Conservation (phyloP, 164 flowering plant genomes). For the Umbellularia californica region DNA sequence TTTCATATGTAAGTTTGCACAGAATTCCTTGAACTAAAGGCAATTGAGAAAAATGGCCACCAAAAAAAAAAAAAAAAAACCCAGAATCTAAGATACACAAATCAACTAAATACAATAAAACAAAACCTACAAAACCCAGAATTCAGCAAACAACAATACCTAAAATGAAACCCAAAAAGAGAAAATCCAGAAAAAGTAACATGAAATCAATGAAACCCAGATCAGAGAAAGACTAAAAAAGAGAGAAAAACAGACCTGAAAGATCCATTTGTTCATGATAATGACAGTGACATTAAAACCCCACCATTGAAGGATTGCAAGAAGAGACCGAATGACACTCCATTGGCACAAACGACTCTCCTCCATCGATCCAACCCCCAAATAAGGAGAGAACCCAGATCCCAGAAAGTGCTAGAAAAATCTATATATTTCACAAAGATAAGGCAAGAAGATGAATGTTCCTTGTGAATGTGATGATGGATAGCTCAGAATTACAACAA, state of each 20-base stretch:
- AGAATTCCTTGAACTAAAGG: no score
- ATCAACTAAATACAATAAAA: background rate
- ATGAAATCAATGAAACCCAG: background rate
- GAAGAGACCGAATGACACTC: conserved; percentile 67
- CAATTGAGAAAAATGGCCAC: no score
- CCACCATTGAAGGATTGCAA: conserved; percentile 98
- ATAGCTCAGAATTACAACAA: no score
- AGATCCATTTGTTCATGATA: conserved; percentile 99
- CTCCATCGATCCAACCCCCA: conserved; percentile 49
- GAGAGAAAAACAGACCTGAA: conserved; percentile 54
- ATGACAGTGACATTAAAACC: conserved; percentile 92
- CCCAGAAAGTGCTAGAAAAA: background rate
- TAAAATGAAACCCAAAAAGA: background rate
- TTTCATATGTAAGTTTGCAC: background rate
- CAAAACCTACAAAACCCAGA: background rate
- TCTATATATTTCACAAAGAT: no score
- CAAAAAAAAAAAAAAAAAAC: no score
- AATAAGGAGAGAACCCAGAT: background rate
- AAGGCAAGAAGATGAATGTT: no score
- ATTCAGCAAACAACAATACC: background rate
- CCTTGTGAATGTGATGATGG: no score
- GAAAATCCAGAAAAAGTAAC: no score
- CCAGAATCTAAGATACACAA: background rate
- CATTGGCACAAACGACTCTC: conserved; percentile 57
- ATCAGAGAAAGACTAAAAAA: background rate